Conservation (phyloP, 768 basidiomycete genomes). For the Coprinopsis cinerea region DNA sequence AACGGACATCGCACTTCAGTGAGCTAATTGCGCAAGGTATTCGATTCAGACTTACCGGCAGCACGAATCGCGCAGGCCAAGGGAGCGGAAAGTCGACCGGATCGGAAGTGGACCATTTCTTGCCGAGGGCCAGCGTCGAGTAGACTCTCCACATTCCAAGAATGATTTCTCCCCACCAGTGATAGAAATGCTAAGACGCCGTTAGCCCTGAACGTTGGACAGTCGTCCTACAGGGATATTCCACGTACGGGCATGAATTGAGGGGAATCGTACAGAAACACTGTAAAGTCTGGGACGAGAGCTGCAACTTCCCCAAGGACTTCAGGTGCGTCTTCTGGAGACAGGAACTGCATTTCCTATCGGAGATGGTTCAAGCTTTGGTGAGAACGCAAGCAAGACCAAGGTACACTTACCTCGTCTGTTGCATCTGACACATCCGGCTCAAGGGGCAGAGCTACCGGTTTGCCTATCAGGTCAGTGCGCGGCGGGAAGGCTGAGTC, state of each 20-base stretch:
- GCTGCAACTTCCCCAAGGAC: slow-evolving; percentile 4
- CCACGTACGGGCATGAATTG: slow-evolving; percentile 21
- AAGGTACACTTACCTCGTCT: slow-evolving; percentile 21
- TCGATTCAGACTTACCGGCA: slow-evolving; percentile 14
- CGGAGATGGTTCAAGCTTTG: not conserved
- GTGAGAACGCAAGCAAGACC: not conserved
- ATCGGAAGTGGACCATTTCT: slow-evolving; percentile 8
- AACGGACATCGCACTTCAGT: no score
- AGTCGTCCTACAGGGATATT: not conserved
- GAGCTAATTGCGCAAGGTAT: not conserved
- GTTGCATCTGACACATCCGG: slow-evolving; percentile 21
- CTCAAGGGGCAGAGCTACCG: slow-evolving; percentile 16
- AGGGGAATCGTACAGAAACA: slow-evolving; percentile 24
- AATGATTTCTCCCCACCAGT: slow-evolving; percentile 44
- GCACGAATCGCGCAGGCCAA: slow-evolving; percentile 27
- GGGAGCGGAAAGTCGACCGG: slow-evolving; percentile 15
- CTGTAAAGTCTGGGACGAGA: slow-evolving; percentile 19
- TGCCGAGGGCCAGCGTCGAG: slow-evolving; percentile 20
- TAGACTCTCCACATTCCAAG: slow-evolving; percentile 38
- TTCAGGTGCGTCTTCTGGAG: slow-evolving; percentile 7
- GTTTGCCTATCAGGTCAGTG: slow-evolving; percentile 31
- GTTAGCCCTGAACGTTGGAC: not conserved
- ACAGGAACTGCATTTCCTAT: slow-evolving; percentile 25
- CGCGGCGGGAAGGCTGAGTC: slow-evolving; percentile 35
- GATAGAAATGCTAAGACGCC: slow-evolving; percentile 34